phyloP scores from a whole-genome alignment of 495 filamentous ascomycete species.

The Penicillium herquei region DNA sequence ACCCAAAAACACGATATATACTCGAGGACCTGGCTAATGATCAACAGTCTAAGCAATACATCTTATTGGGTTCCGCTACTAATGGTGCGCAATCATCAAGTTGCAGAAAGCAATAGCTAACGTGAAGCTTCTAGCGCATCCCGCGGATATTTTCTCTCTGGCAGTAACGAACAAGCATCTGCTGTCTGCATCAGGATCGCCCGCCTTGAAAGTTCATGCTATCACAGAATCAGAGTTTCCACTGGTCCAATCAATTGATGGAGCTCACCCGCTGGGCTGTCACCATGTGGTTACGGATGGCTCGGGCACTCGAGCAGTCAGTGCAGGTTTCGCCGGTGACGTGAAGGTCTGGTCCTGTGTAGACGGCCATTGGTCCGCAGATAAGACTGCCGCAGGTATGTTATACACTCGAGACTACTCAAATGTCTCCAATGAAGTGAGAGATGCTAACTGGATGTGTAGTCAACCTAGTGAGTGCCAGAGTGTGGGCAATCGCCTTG shows the following conservation, averaged over 20 bases:
- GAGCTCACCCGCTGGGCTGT: conserved; percentile 79
- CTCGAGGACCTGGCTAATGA: background rate
- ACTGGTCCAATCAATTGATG: conserved; percentile 69
- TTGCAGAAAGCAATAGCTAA: conserved; percentile 7
- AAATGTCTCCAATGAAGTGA: background rate
- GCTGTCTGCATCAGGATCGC: conserved; percentile 80
- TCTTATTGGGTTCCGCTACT: conserved; percentile 85
- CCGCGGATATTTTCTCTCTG: conserved; percentile 84
- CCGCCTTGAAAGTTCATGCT: conserved; percentile 72
- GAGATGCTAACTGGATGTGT: conserved; percentile 8
- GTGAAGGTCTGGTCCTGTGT: conserved; percentile 72
- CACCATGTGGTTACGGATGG: conserved; percentile 78
- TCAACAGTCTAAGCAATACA: conserved; percentile 91
- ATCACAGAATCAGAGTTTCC: conserved; percentile 68
- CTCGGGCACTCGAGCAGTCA: conserved; percentile 69
- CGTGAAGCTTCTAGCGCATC: conserved; percentile 62
- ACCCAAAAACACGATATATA: background rate
- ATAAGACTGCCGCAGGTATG: conserved; percentile 45
- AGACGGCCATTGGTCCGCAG: conserved; percentile 54
- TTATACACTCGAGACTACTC: conserved; percentile 13
- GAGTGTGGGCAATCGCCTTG: conserved; percentile 83
- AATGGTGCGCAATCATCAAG: conserved; percentile 56
- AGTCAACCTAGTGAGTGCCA: conserved; percentile 36
- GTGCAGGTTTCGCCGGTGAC: conserved; percentile 84
- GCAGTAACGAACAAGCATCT: conserved; percentile 75